Evolutionary conservation across 176 grass and related monocot genomes (phyloP), one percentile per base, ranked within the genome.

Genomic region (Raddia guianensis): DNA sequence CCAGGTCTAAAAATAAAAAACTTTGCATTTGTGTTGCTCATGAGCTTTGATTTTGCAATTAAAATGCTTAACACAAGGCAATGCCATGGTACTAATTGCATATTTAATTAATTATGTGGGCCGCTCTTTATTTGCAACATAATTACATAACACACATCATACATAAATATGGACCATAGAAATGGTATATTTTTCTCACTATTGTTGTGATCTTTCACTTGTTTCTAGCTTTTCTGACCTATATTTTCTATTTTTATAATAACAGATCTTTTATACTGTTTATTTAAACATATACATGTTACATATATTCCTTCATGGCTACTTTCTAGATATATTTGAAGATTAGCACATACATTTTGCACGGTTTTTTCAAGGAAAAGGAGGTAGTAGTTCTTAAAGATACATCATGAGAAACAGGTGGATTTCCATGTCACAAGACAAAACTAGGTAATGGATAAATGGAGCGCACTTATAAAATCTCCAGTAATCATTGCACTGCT

Each of bases 351-450:
- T 56, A 51, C 53, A 43, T 49, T 73, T 50, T 70, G 37, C 59
- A n/a, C 60, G 37, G 10, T 79, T 70, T 20, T 14, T 74, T 51
- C 44, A 49, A 19, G 6, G 49, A 5, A 70, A 44, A 61, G 57
- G 64, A 66, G 8, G 2, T 14, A 2, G 37, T 82, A 52, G 52
- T 80, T 75, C 73, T 56, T 51, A 57, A 87, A 79, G 43, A 68
- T 67, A 63, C 78, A 88, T 80, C 52, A 68, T 73, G 66, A 79
- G 52, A 84, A 84, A 68, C 42, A 62, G 37, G 53, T 82, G 73
- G 51, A 85, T 37, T 80, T 80, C 57, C 12, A 82, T 75, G 80
- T 74, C 60, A 90, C 74, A 73, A 83, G 68, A 64, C 21, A 72
- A 82, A 87, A 85, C 18, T 78, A 57, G 59, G 37, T 42, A 48